Evolutionary conservation across 2,329 filamentous ascomycete species (phyloP).

Genomic region (Botrytis hyacinthi): DNA sequence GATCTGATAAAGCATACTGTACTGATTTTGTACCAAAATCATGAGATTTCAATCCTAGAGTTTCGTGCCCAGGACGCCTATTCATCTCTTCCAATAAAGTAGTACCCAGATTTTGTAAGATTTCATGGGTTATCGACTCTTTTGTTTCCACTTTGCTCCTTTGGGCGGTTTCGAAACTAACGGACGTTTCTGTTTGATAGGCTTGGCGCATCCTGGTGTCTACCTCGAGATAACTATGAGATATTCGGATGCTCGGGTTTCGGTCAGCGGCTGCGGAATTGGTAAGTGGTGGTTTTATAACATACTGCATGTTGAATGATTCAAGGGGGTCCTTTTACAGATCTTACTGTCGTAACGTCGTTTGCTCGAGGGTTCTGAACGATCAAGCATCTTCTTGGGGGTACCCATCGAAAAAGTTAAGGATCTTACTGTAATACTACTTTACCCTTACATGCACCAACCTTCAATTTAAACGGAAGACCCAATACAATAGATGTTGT

Average conservation of each 20-base stretch:
- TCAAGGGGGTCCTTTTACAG: background rate
- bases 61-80: background rate
- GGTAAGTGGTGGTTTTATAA: background rate
- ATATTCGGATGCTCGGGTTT: constrained; percentile 1
- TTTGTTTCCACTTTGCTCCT: constrained; percentile 12
- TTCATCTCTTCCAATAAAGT: background rate
- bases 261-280: background rate
- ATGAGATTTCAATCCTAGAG: background rate
- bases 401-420: background rate
- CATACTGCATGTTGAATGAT: background rate
- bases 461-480: background rate
- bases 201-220: constrained; percentile 10
- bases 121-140: background rate
- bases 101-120: background rate
- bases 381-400: background rate
- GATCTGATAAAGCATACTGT: background rate
- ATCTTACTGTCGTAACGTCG: background rate
- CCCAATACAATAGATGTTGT: background rate
- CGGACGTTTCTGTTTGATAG: constrained; percentile 12
- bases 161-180: constrained; percentile 13
- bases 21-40: background rate
- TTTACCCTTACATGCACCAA: background rate
- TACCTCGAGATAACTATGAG: background rate
- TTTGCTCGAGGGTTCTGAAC: background rate
- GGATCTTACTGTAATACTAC: background rate